These are phyloP conservation scores for Irpex rosettiformis DNA, from an alignment of 1,284 basidiomycete genomes.

Conservation along the genomic window DNA sequence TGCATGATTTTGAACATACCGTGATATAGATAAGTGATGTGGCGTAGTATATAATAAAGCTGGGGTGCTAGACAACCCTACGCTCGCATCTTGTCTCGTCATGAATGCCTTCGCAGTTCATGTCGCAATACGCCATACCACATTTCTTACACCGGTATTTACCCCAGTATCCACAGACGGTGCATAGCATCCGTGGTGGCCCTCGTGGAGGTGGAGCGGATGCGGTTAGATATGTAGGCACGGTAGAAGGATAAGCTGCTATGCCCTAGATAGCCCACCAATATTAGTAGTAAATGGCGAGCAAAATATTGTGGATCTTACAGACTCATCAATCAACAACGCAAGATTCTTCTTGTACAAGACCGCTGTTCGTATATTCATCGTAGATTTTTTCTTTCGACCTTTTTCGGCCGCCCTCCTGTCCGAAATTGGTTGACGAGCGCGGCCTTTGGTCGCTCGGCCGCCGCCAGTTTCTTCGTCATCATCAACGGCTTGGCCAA, in stretches of 20 bases:
- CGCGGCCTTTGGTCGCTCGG: slow-evolving; percentile 53
- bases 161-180: slow-evolving; percentile 69
- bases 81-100: slow-evolving; percentile 62
- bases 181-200: slow-evolving; percentile 56
- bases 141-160: slow-evolving; percentile 59
- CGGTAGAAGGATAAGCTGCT: slow-evolving; percentile 43
- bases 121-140: slow-evolving; percentile 55
- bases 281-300: neutral
- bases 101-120: slow-evolving; percentile 52
- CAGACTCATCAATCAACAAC: slow-evolving; percentile 74
- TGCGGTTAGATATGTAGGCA: slow-evolving; percentile 59
- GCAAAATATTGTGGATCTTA: slow-evolving; percentile 34
- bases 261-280: slow-evolving; percentile 49
- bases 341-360: slow-evolving; percentile 76
- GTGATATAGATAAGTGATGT: too few species aligned
- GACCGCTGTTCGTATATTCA: slow-evolving; percentile 73
- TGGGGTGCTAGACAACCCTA: slow-evolving; percentile 36
- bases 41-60: neutral
- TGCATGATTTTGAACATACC: too few species aligned
- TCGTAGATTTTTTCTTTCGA: slow-evolving; percentile 75
- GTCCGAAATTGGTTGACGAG: slow-evolving; percentile 71
- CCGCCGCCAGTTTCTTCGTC: slow-evolving; percentile 33
- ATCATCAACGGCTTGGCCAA: slow-evolving; percentile 30
- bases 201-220: slow-evolving; percentile 41
- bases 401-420: slow-evolving; percentile 47